phyloP scores from a whole-genome alignment of 495 filamentous ascomycete species.

The Hypoxylon fuscum region DNA sequence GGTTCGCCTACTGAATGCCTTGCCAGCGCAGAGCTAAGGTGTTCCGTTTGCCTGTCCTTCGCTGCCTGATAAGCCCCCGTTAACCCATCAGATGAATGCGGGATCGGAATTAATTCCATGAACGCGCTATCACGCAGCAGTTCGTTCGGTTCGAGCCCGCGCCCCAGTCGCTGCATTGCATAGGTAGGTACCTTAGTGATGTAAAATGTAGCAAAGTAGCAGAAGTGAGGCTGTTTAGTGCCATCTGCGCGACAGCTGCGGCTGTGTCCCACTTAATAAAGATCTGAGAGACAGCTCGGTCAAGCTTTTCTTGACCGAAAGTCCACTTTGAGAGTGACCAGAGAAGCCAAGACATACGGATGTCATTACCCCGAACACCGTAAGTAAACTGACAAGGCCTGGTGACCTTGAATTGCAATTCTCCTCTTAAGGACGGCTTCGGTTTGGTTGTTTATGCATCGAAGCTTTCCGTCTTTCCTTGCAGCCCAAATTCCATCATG shows the following conservation, averaged over 20 bases:
- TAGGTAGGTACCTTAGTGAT: no score
- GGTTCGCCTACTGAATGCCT: slow-evolving; percentile 36
- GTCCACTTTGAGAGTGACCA: slow-evolving; percentile 17
- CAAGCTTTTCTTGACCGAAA: slow-evolving; percentile 27
- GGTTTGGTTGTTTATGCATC: slow-evolving; percentile 15
- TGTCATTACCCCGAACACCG: slow-evolving; percentile 13
- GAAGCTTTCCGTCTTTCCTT: background rate
- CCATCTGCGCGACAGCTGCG: slow-evolving; percentile 26
- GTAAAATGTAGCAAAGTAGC: no score
- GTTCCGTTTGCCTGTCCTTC: slow-evolving; percentile 25
- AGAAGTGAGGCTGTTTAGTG: slow-evolving; percentile 37
- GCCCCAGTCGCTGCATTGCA: slow-evolving; percentile 20
- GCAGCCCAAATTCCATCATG: slow-evolving; percentile 28
- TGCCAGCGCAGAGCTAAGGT: slow-evolving; percentile 31
- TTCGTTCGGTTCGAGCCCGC: slow-evolving; percentile 20
- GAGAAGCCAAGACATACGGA: slow-evolving; percentile 8
- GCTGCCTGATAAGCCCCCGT: slow-evolving; percentile 28
- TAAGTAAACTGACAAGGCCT: slow-evolving; percentile 22
- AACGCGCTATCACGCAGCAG: slow-evolving; percentile 8
- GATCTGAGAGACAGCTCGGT: slow-evolving; percentile 24
- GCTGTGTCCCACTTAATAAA: slow-evolving; percentile 29
- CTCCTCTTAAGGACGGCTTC: slow-evolving; percentile 8
- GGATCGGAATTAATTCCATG: slow-evolving; percentile 1
- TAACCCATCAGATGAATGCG: slow-evolving; percentile 16
- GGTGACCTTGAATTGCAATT: slow-evolving; percentile 4